Evolutionary conservation across 2,329 filamentous ascomycete species (phyloP).

Genomic region (Tolypocladium sp.): DNA sequence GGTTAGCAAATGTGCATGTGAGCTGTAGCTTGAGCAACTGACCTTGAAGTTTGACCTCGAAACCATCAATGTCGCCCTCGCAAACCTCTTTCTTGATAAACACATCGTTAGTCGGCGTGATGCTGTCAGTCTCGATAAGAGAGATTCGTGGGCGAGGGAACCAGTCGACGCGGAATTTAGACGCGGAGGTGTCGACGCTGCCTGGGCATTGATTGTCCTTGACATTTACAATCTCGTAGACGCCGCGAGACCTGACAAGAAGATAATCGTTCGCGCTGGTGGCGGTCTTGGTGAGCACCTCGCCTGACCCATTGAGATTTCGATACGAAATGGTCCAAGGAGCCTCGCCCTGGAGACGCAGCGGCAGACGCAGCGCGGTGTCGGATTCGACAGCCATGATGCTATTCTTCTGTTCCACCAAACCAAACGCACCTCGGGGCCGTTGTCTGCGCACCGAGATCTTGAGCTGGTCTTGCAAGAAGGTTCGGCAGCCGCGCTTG

Average conservation of each 20-base stretch:
- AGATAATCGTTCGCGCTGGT: conserved; percentile 58
- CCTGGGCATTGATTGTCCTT: conserved; percentile 76
- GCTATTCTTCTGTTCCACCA: conserved; percentile 69
- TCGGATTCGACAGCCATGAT: conserved; percentile 66
- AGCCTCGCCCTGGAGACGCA: conserved; percentile 75
- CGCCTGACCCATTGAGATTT: conserved; percentile 48
- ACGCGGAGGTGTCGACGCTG: conserved; percentile 63
- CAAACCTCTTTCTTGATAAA: conserved; percentile 77
- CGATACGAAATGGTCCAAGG: conserved; percentile 77
- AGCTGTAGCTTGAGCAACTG: conserved; percentile 19
- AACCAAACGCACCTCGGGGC: conserved; percentile 77
- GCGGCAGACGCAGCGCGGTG: conserved; percentile 62
- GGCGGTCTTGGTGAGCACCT: conserved; percentile 38
- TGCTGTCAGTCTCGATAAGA: conserved; percentile 54
- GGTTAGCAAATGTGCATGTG: conserved; percentile 17
- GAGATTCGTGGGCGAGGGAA: conserved; percentile 69
- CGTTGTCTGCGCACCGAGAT: conserved; percentile 82
- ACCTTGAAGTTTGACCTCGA: conserved; percentile 75
- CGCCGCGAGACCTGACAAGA: conserved; percentile 56
- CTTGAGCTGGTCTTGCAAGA: conserved; percentile 74
- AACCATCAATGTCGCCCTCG: conserved; percentile 85
- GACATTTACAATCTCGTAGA: conserved; percentile 72
- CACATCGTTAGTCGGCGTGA: conserved; percentile 39
- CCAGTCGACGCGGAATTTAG: conserved; percentile 74
- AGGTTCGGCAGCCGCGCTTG: conserved; percentile 75